These are phyloP conservation scores for Lecanicillium sp. DNA, from an alignment of 2,329 filamentous ascomycete species.

Conservation along the genomic window DNA sequence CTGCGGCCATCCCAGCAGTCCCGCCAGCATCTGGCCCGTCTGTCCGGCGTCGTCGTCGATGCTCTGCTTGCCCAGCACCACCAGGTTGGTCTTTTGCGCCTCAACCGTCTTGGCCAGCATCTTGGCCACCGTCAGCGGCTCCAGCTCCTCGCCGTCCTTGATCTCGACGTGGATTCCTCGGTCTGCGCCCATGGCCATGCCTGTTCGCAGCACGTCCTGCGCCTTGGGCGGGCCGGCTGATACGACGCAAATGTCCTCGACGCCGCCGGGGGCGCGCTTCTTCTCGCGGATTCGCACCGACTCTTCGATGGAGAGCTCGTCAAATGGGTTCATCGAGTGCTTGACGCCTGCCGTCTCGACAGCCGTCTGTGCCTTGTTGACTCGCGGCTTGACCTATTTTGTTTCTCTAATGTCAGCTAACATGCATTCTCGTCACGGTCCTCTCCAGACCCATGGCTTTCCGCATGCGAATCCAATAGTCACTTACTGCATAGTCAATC, in stretches of 20 bases:
- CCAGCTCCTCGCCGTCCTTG: conserved; percentile 66
- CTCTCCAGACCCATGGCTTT: no score
- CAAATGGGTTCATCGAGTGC: conserved; percentile 98
- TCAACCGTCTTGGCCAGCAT: conserved; percentile 72
- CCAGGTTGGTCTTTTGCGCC: conserved; percentile 80
- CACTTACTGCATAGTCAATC: conserved; percentile 72
- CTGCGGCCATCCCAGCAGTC: conserved; percentile 84
- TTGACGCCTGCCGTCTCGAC: conserved; percentile 91
- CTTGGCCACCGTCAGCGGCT: conserved; percentile 90
- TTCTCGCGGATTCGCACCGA: conserved; percentile 89
- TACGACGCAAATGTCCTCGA: conserved; percentile 87
- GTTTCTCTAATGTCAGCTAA: no score
- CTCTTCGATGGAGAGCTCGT: conserved; percentile 96
- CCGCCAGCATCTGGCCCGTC: conserved; percentile 97
- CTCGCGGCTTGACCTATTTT: conserved; percentile 52
- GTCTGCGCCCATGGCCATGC: conserved; percentile 98
- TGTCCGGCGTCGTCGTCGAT: conserved; percentile 95
- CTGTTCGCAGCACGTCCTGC: conserved; percentile 82
- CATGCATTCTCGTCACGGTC: no score
- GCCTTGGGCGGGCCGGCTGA: conserved; percentile 83
- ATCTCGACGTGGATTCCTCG: conserved; percentile 80
- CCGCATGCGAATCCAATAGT: conserved; percentile 6
- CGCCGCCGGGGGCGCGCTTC: conserved; percentile 60
- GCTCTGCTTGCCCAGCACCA: conserved; percentile 93
- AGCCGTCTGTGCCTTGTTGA: conserved; percentile 69